Evolutionary conservation across 495 filamentous ascomycete genomes (phyloP).

Genomic region (Trichocladium uniseriatum): DNA sequence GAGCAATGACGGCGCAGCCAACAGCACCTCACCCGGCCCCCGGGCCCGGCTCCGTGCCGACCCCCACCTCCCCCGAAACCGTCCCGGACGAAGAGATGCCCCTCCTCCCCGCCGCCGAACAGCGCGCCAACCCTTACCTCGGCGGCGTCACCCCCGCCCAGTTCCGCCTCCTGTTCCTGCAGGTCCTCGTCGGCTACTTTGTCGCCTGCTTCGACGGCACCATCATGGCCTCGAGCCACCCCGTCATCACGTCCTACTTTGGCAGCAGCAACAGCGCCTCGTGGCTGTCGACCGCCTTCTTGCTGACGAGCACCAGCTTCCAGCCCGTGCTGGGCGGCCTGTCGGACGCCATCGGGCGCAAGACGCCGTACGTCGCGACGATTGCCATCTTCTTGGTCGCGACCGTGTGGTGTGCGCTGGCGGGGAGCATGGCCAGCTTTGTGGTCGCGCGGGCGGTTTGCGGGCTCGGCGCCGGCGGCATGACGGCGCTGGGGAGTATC

Average conservation of each 20-base stretch:
- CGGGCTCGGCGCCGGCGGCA: slow-evolving; percentile 65
- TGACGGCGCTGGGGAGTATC: slow-evolving; percentile 63
- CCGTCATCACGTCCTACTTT: slow-evolving; percentile 74
- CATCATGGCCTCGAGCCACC: slow-evolving; percentile 74
- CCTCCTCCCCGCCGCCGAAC: slow-evolving; percentile 6
- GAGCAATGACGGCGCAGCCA: too few relatives aligned
- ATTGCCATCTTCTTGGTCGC: slow-evolving; percentile 54
- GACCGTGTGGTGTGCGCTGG: slow-evolving; percentile 65
- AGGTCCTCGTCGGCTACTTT: slow-evolving; percentile 32
- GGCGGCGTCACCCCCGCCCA: slow-evolving; percentile 26
- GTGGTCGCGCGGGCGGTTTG: slow-evolving; percentile 65
- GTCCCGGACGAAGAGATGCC: slow-evolving; percentile 12
- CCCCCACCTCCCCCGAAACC: too few relatives aligned
- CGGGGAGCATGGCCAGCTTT: slow-evolving; percentile 60
- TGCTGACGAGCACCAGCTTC: slow-evolving; percentile 67
- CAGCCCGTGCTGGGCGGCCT: slow-evolving; percentile 64
- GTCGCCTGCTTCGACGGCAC: slow-evolving; percentile 59
- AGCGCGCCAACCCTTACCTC: slow-evolving; percentile 21
- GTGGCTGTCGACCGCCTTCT: slow-evolving; percentile 72
- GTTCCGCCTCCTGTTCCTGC: slow-evolving; percentile 33
- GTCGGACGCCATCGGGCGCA: slow-evolving; percentile 66
- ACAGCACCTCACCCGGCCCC: too few relatives aligned
- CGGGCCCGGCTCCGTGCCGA: background rate
- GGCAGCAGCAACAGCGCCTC: slow-evolving; percentile 64
- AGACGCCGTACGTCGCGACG: slow-evolving; percentile 55